A percentile compares a stretch with the other conserved stretches of the same genome.
Conservation (phyloP, 129 eudicot genomes). For the Flaveria bidentis region DNA sequence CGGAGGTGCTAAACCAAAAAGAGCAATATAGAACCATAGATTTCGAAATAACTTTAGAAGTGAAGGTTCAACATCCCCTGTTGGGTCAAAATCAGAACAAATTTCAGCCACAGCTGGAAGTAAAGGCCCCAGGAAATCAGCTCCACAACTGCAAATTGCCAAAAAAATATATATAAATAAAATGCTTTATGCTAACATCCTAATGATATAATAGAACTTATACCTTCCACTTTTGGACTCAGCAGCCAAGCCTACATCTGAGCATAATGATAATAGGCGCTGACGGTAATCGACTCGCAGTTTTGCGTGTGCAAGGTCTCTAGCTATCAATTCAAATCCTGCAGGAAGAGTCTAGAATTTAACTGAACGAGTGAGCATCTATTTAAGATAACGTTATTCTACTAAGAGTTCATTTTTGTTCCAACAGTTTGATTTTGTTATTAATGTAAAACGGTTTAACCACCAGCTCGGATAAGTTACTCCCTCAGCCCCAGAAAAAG, state of each 20-base stretch:
- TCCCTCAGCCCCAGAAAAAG: slow-evolving; percentile 17
- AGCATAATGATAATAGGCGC: slow-evolving; percentile 89
- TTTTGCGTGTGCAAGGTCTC: slow-evolving; percentile 57
- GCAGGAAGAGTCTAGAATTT: slow-evolving; percentile 96
- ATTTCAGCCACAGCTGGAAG: slow-evolving; percentile 99
- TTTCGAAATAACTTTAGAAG: slow-evolving; percentile 90
- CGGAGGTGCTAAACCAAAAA: slow-evolving; percentile 97
- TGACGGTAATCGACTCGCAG: slow-evolving; percentile 90
- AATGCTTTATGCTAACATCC: background rate
- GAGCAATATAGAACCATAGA: slow-evolving; percentile 97
- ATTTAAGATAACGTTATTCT: slow-evolving; percentile 17
- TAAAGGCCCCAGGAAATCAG: slow-evolving; percentile 98
- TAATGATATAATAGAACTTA: background rate
- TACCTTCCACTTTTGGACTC: slow-evolving; percentile 98
- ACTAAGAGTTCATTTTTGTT: slow-evolving; percentile 2
- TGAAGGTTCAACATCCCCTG: slow-evolving; percentile 86
- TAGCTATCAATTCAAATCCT: slow-evolving; percentile 84
- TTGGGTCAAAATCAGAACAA: slow-evolving; percentile 97
- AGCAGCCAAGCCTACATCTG: slow-evolving; percentile 99
- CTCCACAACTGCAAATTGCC: slow-evolving; percentile 78
- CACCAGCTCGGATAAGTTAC: slow-evolving; percentile 7
- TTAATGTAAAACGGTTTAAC: slow-evolving; percentile 4
- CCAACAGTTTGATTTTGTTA: slow-evolving; percentile 11
- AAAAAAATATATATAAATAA: background rate
- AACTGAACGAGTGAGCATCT: slow-evolving; percentile 78